Evolutionary conservation across 2,329 filamentous ascomycete species (phyloP).

Genomic region (Colletotrichum filicis): DNA sequence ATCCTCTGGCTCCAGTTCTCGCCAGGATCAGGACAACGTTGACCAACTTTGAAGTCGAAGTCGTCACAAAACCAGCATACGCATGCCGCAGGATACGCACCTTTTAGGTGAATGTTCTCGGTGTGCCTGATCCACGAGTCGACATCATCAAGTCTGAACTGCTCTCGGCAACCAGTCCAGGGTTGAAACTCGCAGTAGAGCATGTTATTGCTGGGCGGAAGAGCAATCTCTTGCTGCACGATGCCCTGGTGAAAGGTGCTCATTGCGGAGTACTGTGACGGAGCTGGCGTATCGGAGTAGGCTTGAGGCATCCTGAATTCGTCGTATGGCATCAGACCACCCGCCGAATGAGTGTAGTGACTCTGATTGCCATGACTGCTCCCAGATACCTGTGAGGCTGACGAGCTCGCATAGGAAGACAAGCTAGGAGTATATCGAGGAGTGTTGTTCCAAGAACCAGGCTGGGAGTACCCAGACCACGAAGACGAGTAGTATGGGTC

Average conservation of each 20-base stretch:
- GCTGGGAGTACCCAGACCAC: neutral
- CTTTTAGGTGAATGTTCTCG: conserved; percentile 46
- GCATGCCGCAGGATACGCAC: conserved; percentile 47
- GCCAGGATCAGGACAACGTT: conserved; percentile 24
- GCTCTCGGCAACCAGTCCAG: conserved; percentile 47
- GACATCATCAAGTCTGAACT: conserved; percentile 51
- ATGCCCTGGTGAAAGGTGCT: neutral
- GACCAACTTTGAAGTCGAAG: conserved; percentile 42
- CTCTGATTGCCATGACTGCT: conserved; percentile 6
- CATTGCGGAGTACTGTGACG: conserved; percentile 35
- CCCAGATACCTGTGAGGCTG: conserved; percentile 4
- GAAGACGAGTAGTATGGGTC: neutral
- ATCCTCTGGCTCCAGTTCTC: conserved; percentile 54
- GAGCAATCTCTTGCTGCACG: neutral
- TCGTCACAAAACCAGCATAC: conserved; percentile 64
- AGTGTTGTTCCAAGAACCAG: neutral
- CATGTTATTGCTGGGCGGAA: conserved; percentile 29
- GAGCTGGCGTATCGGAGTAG: conserved; percentile 38
- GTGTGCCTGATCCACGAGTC: conserved; percentile 60
- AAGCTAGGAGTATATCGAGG: neutral
- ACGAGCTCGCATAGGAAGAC: neutral
- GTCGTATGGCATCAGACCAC: neutral
- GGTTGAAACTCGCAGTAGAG: conserved; percentile 59
- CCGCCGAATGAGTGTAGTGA: conserved; percentile 10
- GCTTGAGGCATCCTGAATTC: conserved; percentile 2